Evolutionary conservation across 345 rosid species (phyloP), one percentile per base, ranked within the genome.

Genomic region (Rhodamnia argentea): DNA sequence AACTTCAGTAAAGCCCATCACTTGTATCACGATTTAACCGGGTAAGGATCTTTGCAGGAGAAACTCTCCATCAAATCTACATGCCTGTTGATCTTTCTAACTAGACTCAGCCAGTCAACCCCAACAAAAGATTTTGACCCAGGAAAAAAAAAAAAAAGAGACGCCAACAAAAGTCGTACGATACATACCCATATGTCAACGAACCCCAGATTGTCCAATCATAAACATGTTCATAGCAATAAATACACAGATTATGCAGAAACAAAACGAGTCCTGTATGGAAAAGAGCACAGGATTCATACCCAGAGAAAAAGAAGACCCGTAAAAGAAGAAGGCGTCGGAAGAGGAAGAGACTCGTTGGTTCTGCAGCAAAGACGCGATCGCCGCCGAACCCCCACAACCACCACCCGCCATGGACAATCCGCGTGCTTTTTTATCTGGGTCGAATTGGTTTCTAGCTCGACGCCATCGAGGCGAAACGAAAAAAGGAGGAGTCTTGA

Each of bases 281-380:
- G 78, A 53, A 42, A 54, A 15, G 57, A 56, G 53, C 20, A n/a
- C 27, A 82, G 32, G 81, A 85, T 23, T 64, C 40, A 14, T 82
- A 93, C 95, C 95, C 4, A 90, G 90, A 85, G 90, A 91, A 83
- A 93, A 32, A 76, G 93, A 89, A 83, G 94, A 85, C 76, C 89
- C 91, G 85, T 93, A 87, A 53, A 94, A 87, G 90, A 94, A 90
- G 47, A 90, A 87, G 18, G 92, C 82, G 78, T 90, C 90, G 85
- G 95, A 90, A 88, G 85, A 62, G 53, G 91, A 59, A 86, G 90
- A 81, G 88, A 82, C 87, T 88, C 87, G 86, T 85, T 86, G 94
- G 82, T n/a, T 89, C 86, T 88, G 94, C 81, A 92, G 87, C 85
- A 92, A 84, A 87, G 87, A 85, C 62, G 93, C 87, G 83, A 92